Base-by-base conservation (phyloP, 1,284 basidiomycete species). In the Lignosus rhinocerotis region DNA sequence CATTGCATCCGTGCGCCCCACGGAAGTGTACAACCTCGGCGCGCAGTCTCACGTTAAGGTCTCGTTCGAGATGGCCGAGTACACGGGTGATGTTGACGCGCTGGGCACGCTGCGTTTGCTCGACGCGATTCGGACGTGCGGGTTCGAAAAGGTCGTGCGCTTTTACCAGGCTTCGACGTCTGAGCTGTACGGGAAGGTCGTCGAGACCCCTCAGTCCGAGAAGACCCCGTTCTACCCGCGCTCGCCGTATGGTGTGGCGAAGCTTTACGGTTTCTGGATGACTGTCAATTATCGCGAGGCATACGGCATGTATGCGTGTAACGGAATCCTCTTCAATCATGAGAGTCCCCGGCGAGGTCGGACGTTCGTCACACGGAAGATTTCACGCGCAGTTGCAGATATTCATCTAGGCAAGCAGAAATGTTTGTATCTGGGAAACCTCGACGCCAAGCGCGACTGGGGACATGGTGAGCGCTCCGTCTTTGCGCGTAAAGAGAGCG, bases 31-130 rank as follows among this genome's bases (percentile, higher is more conserved):
- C 83, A 96, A 96, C 74, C 87, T 96, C 48, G 94, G 93, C 48
- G 94, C 94, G n/a, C 94, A 96, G 73, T 94, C 91, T 51, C 94
- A 96, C 77, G 94, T 96, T 78, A 96, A 96, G 74, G 94, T 96
- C 64, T 96, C 93, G 32, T 96, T 96, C 74, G 94, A 96, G 75
- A 95, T 96, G 92, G 92, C 94, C 38, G 94, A 96, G 76, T 96
- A 96, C 77, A 96, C 94, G 0, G 93, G 90, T 58, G 93, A 96
- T 69, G 93, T 96, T 53, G 94, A 96, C 68, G 94, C 87, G 10
- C 80, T 96, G 36, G 94, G 94, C 55, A 96, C 94, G 1, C 84
- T 96, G 47, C 91, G 94, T 66, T 83, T 96, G 57, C 86, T 96
- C 56, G 94, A 96, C 69, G 94, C 94, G 54, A 88, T 96, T 73